These are phyloP conservation scores for Turritis glabra DNA, from an alignment of 345 rosid genomes.

Conservation along the genomic window DNA sequence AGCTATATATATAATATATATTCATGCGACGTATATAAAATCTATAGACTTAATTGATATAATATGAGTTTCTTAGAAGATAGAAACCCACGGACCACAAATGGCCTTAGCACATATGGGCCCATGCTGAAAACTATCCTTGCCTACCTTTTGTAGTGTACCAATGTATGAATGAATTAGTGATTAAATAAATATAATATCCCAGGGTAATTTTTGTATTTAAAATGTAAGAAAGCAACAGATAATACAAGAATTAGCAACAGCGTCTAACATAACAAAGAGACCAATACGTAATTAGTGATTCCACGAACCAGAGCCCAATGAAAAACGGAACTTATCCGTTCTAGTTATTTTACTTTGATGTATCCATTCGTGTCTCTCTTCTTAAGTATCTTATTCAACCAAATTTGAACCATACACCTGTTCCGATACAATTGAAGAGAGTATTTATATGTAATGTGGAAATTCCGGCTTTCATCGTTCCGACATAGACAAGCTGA, in stretches of 20 bases:
- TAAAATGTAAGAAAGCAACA: background rate
- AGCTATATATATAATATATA: background rate
- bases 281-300: background rate
- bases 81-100: conserved; percentile 11
- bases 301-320: background rate
- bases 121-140: conserved; percentile 7
- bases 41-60: background rate
- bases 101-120: background rate
- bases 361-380: too few relatives aligned
- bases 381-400: too few relatives aligned
- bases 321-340: background rate
- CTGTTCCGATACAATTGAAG: background rate
- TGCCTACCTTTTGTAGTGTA: background rate
- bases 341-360: background rate
- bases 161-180: background rate
- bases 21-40: background rate
- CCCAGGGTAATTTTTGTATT: background rate
- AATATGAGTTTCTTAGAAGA: background rate
- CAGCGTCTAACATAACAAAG: background rate
- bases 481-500: too few relatives aligned
- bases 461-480: background rate
- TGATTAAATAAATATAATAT: background rate
- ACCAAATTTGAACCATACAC: background rate
- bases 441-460: background rate
- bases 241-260: background rate